phyloP scores from a whole-genome alignment of 2,329 filamentous ascomycete genomes.

The Paecilomyces fulvus region DNA sequence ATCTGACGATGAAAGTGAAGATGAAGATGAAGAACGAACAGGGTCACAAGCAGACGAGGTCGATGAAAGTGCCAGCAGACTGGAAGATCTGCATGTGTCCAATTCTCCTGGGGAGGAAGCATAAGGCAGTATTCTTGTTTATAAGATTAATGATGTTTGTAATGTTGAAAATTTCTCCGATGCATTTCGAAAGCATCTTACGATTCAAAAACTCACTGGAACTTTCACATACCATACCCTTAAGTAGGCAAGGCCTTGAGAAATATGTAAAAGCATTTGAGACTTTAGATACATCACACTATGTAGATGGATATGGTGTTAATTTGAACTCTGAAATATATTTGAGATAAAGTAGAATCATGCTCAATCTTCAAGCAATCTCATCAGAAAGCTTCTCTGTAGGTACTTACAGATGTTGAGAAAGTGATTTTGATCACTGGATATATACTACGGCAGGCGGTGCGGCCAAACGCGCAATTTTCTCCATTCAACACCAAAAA shows the following conservation, averaged over 20 bases:
- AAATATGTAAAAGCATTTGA: no score
- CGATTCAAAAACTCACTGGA: no score
- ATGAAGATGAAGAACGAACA: conserved; percentile 17
- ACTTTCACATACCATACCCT: no score
- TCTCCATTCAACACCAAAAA: conserved; percentile 4
- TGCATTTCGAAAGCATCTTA: no score
- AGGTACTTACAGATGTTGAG: neutral
- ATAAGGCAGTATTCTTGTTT: neutral
- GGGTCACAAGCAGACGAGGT: conserved; percentile 9
- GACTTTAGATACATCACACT: no score
- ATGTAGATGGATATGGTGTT: no score
- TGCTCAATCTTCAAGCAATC: no score
- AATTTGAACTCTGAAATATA: no score
- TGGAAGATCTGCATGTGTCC: conserved; percentile 26
- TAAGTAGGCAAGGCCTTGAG: no score
- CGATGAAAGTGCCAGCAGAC: conserved; percentile 19
- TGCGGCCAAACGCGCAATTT: conserved; percentile 29
- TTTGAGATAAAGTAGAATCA: no score
- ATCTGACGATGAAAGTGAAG: conserved; percentile 28
- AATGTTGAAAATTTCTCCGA: no score
- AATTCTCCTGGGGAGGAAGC: conserved; percentile 8
- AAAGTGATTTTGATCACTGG: neutral
- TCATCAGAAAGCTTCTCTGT: no score
- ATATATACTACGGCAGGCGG: conserved; percentile 18
- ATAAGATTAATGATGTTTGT: neutral